Evolutionary conservation across 75 land plant species (phyloP).

Genomic region (Pinus tabuliformis): DNA sequence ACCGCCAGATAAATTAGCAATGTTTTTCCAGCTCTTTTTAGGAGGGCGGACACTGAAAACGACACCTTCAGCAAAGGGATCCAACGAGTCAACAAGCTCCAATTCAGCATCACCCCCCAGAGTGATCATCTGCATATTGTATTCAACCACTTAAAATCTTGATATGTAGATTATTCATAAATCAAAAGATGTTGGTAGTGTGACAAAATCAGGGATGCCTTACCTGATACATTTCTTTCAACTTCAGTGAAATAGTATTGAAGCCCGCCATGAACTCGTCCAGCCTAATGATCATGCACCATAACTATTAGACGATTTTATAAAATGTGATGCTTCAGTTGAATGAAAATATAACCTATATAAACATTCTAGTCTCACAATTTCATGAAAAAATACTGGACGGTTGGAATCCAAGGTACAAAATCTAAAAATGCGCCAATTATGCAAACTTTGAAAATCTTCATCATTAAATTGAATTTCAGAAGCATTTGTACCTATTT

Average conservation of each 20-base stretch:
- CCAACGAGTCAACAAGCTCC: conserved; percentile 94
- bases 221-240: conserved; percentile 99
- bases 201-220: not conserved
- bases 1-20: conserved; percentile 96
- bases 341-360: not conserved
- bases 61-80: conserved; percentile 97
- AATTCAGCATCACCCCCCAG: conserved; percentile 99
- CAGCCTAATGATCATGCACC: conserved; percentile 41
- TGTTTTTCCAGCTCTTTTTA: conserved; percentile 98
- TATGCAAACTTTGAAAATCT: not conserved
- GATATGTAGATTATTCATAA: not conserved
- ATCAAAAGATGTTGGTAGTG: not conserved
- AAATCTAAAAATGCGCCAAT: not conserved
- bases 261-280: conserved; percentile 99
- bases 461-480: not conserved
- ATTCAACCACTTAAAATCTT: not conserved
- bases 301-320: not conserved
- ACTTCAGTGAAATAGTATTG: conserved; percentile 85
- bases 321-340: not conserved
- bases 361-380: not conserved
- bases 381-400: not conserved
- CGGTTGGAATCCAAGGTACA: not conserved
- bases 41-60: conserved; percentile 98
- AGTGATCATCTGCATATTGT: conserved; percentile 79
- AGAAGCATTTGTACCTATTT: not conserved